Percentiles rank a stretch among this genome's conserved stretches.
Conservation (phyloP, 2,329 filamentous ascomycete genomes). For the Diaporthe sp. region DNA sequence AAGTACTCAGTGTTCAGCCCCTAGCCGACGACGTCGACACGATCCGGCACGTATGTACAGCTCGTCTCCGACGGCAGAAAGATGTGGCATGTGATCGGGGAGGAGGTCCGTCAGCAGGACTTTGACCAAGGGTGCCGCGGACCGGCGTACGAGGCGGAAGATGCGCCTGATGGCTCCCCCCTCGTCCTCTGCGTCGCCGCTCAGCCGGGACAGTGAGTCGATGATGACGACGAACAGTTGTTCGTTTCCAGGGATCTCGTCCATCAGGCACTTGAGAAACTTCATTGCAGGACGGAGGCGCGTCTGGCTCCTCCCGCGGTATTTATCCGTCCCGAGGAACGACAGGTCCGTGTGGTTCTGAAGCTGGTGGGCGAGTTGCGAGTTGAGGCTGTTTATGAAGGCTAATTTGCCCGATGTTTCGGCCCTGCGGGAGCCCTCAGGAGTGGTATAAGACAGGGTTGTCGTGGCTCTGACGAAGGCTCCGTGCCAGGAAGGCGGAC, state of each 20-base stretch:
- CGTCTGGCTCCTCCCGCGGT: background rate
- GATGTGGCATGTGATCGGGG: background rate
- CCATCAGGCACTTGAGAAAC: background rate
- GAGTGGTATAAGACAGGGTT: background rate
- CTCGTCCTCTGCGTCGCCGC: background rate
- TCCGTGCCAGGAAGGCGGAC: background rate
- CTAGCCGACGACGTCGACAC: background rate
- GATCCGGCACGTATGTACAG: constrained; percentile 13
- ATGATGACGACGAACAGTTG: background rate
- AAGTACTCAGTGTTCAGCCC: background rate
- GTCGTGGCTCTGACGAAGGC: background rate
- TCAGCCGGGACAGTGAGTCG: constrained; percentile 2
- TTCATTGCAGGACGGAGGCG: background rate
- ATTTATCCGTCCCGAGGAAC: background rate
- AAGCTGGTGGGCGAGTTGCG: background rate
- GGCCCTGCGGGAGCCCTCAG: background rate
- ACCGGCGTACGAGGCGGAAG: background rate
- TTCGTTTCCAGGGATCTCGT: background rate
- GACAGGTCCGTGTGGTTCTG: background rate
- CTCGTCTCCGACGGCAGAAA: background rate
- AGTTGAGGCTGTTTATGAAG: background rate
- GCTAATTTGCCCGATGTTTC: background rate
- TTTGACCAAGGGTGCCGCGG: background rate
- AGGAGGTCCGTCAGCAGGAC: background rate
- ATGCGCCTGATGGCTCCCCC: background rate